Percentiles rank a stretch among this genome's conserved stretches.
Evolutionary conservation across 2,329 filamentous ascomycete species (phyloP).

Genomic region (Lachnellula suecica): DNA sequence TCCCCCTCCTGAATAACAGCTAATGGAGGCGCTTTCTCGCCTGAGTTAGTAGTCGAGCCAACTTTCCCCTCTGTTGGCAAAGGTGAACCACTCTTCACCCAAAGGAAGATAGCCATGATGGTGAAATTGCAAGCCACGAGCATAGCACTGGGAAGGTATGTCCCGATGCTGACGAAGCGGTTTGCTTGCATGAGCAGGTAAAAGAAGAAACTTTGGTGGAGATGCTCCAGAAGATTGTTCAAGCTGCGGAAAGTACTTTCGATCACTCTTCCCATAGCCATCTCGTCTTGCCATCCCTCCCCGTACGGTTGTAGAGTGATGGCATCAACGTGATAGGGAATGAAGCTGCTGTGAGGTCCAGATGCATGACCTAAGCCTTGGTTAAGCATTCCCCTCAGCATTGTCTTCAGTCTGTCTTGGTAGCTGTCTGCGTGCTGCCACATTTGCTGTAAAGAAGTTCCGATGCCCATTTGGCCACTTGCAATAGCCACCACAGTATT

Average conservation of each 20-base stretch:
- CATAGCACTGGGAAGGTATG: conserved; percentile 98
- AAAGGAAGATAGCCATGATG: conserved; percentile 91
- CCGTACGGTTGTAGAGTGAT: conserved; percentile 90
- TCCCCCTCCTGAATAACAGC: conserved; percentile 20
- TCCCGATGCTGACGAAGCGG: conserved; percentile 96
- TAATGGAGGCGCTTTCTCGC: conserved; percentile 33
- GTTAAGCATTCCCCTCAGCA: conserved; percentile 88
- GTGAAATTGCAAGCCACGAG: conserved; percentile 91
- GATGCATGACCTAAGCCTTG: conserved; percentile 88
- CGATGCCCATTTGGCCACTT: conserved; percentile 87
- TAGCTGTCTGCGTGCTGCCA: conserved; percentile 76
- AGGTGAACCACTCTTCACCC: conserved; percentile 76
- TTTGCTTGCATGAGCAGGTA: conserved; percentile 90
- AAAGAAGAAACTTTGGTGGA: conserved; percentile 99
- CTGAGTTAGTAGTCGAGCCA: conserved; percentile 26
- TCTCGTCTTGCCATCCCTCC: conserved; percentile 95
- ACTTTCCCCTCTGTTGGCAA: conserved; percentile 6
- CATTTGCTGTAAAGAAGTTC: conserved; percentile 82
- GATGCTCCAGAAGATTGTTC: conserved; percentile 93
- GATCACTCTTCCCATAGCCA: conserved; percentile 85
- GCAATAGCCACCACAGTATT: conserved; percentile 91
- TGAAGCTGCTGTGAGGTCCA: conserved; percentile 92
- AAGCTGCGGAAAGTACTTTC: conserved; percentile 90
- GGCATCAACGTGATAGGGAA: conserved; percentile 96
- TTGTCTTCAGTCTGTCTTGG: conserved; percentile 77